These are phyloP conservation scores for Athelia sp. DNA, from an alignment of 1,284 basidiomycete species.

Conservation along the genomic window DNA sequence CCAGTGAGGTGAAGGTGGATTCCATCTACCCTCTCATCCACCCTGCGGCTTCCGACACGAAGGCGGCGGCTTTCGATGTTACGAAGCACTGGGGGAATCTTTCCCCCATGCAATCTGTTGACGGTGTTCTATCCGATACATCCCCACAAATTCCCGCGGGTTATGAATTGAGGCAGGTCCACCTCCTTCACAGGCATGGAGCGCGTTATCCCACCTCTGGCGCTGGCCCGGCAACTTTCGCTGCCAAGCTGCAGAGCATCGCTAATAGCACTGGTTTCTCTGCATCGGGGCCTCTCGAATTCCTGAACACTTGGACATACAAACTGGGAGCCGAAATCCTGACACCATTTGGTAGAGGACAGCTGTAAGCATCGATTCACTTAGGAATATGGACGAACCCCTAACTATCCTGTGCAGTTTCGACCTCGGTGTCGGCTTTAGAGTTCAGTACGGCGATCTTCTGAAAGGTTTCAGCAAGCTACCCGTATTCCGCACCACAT, in stretches of 20 bases:
- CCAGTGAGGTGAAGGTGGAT: conserved; percentile 31
- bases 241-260: conserved; percentile 33
- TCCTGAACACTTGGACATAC: conserved; percentile 51
- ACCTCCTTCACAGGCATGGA: conserved; percentile 53
- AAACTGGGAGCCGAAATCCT: conserved; percentile 54
- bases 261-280: conserved; percentile 30
- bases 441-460: conserved; percentile 53
- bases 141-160: conserved; percentile 43
- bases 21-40: conserved; percentile 31
- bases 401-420: conserved; percentile 25
- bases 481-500: conserved; percentile 60
- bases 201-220: conserved; percentile 46
- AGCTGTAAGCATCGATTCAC: conserved; percentile 35
- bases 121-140: conserved; percentile 44
- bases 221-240: conserved; percentile 31
- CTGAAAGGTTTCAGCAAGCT: conserved; percentile 46
- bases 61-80: conserved; percentile 33
- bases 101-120: conserved; percentile 52
- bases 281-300: conserved; percentile 42
- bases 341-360: conserved; percentile 51
- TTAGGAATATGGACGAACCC: not conserved
- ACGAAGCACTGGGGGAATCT: conserved; percentile 51
- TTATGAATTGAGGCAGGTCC: conserved; percentile 46
- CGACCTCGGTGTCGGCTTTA: conserved; percentile 42
- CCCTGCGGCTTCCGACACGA: conserved; percentile 30